A percentile compares a stretch with the other conserved stretches of the same genome.
These are phyloP conservation scores for Metschnikowia reukaufii DNA, from an alignment of 805 yeast species.

Conservation along the genomic window DNA sequence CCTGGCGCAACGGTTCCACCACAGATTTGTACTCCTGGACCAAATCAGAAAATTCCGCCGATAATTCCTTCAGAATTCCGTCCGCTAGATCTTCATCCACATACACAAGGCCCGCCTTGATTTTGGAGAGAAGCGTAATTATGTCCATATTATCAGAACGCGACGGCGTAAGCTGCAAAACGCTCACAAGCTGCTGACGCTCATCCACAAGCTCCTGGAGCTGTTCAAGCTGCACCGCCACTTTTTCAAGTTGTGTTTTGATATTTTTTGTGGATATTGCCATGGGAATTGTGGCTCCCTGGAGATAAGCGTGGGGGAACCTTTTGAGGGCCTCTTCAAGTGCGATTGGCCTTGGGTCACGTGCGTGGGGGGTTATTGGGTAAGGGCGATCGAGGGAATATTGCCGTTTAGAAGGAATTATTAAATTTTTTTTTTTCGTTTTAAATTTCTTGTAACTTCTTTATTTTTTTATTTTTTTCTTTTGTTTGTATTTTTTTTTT, in stretches of 20 bases:
- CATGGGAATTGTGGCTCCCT: conserved; percentile 5
- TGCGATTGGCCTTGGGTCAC: not conserved
- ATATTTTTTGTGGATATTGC: conserved; percentile 22
- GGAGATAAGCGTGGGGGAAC: not conserved
- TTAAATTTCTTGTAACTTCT: too few relatives aligned
- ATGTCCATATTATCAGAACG: conserved; percentile 40
- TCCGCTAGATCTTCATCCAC: conserved; percentile 29
- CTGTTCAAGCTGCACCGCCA: conserved; percentile 25
- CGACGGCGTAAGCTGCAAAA: conserved; percentile 38
- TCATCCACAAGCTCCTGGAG: conserved; percentile 35
- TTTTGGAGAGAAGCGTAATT: conserved; percentile 28
- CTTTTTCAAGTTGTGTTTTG: conserved; percentile 21
- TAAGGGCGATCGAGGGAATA: too few relatives aligned
- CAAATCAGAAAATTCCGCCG: conserved; percentile 2
- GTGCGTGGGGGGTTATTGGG: too few relatives aligned
- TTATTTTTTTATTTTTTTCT: too few relatives aligned
- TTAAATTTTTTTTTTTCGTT: too few relatives aligned
- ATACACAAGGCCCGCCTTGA: conserved; percentile 28
- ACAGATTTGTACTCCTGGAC: conserved; percentile 21
- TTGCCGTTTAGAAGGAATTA: too few relatives aligned
- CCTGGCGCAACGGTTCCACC: conserved; percentile 23
- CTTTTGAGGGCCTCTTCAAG: not conserved
- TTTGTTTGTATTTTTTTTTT: too few relatives aligned
- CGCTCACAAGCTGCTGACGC: conserved; percentile 28
- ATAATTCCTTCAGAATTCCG: conserved; percentile 6